Evolutionary conservation across 441 rosid genomes (phyloP), one percentile per base, ranked within the genome.

Genomic region (Gossypium schwendimanii): DNA sequence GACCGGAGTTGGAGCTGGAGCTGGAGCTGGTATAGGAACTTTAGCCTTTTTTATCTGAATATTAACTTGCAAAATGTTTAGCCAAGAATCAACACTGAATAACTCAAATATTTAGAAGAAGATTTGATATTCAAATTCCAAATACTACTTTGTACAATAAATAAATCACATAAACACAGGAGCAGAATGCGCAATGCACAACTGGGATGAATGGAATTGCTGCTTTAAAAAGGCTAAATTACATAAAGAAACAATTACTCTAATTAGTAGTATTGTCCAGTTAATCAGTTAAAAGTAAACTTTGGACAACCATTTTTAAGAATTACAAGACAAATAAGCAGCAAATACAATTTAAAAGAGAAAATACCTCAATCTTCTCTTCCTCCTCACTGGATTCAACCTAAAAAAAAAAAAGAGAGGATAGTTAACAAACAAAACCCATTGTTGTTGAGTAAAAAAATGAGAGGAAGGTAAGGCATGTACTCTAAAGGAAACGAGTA

Each of bases 321-420:
- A 31, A 31, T 31, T 31, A 47, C 57, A 6, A 66, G 9, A 53
- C 26, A 66, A 11, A 21, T 0, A 4, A 45, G 31, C 1, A 53
- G 14, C 41, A 7, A 54, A 69, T 49, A 50, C 14, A 49, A 49
- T 41, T 41, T 41, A 44, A 50, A n/a, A 50, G 2, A 53, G 26
- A 24, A 6, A 63, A 70, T 45, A 68, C 82, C 76, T 76, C 65
- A 44, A 20, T 65, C 47, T 66, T 69, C 55, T 76, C 65, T 70
- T 78, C 80, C 31, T 69, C 77, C 21, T 65, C 74, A 8, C 65
- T 15, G 28, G 77, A 73, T 20, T 81, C 77, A 82, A 81, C 86
- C 84, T 83, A 12, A 76, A 74, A 76, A 72, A 72, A 23, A 54
- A n/a, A 12, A 6, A 50, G 7, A n/a, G 17, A 41, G n/a, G 15